Percentiles rank a stretch among this genome's conserved stretches.
Conservation (phyloP, 2,329 filamentous ascomycete genomes). For the Teratosphaeria viscida region DNA sequence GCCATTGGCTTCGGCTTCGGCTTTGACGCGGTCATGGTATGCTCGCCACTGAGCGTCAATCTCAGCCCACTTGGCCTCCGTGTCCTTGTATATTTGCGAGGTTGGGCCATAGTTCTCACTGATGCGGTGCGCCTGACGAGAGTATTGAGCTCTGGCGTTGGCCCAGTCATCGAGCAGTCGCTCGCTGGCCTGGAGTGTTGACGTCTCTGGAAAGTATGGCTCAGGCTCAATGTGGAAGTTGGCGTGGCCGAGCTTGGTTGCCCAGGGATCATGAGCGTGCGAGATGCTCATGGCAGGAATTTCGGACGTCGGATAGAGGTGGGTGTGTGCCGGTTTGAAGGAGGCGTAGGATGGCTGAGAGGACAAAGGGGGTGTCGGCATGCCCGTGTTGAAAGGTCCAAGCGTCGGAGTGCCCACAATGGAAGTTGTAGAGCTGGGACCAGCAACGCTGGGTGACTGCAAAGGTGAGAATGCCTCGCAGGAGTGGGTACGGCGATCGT, state of each 20-base stretch:
- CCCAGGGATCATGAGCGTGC: constrained; percentile 54
- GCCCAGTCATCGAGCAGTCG: constrained; percentile 73
- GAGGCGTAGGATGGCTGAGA: constrained; percentile 69
- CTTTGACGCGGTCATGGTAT: constrained; percentile 53
- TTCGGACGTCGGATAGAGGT: constrained; percentile 45
- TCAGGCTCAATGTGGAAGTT: constrained; percentile 82
- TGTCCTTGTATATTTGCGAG: constrained; percentile 77
- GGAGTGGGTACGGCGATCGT: constrained; percentile 40
- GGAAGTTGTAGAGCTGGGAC: constrained; percentile 37
- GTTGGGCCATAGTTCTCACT: constrained; percentile 85
- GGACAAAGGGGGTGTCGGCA: constrained; percentile 64
- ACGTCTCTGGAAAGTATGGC: constrained; percentile 60
- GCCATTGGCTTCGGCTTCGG: constrained; percentile 25
- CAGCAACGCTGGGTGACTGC: constrained; percentile 70
- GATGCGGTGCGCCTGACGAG: constrained; percentile 76
- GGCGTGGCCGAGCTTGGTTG: constrained; percentile 74
- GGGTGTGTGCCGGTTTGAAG: constrained; percentile 44
- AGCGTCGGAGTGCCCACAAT: constrained; percentile 38
- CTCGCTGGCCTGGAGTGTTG: constrained; percentile 48
- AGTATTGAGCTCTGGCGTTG: constrained; percentile 71
- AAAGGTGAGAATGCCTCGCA: constrained; percentile 63
- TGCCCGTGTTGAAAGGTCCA: constrained; percentile 36
- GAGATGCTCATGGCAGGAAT: constrained; percentile 54
- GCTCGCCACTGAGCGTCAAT: constrained; percentile 65
- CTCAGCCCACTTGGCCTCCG: constrained; percentile 78